Conservation (phyloP, 2,329 filamentous ascomycete species). For the Anthostomella pinea region DNA sequence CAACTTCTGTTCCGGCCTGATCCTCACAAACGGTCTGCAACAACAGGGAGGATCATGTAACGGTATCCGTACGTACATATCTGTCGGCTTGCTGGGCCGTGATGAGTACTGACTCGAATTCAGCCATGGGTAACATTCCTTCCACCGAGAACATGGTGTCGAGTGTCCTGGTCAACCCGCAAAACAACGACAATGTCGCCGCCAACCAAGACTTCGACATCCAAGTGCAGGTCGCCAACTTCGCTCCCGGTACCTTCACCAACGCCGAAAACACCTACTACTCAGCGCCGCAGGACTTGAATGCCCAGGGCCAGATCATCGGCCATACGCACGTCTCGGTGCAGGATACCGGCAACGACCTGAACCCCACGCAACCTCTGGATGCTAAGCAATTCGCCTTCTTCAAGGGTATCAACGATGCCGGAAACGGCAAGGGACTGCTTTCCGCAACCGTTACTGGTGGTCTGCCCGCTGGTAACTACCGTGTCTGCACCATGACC, state of each 20-base stretch:
- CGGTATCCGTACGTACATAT: slow-evolving; percentile 50
- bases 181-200: slow-evolving; percentile 47
- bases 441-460: slow-evolving; percentile 52
- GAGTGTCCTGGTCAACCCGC: slow-evolving; percentile 50
- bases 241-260: slow-evolving; percentile 58
- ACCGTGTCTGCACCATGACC: slow-evolving; percentile 64
- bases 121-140: slow-evolving; percentile 61
- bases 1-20: slow-evolving; percentile 57
- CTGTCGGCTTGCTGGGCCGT: not conserved
- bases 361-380: slow-evolving; percentile 51
- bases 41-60: slow-evolving; percentile 60
- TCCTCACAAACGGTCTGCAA: slow-evolving; percentile 60
- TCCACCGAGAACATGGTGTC: slow-evolving; percentile 55
- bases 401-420: slow-evolving; percentile 67
- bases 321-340: slow-evolving; percentile 60
- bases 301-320: slow-evolving; percentile 47
- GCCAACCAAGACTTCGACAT: slow-evolving; percentile 52
- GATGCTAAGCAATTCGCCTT: slow-evolving; percentile 55
- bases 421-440: slow-evolving; percentile 53
- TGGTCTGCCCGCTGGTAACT: slow-evolving; percentile 60
- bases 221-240: slow-evolving; percentile 50
- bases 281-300: slow-evolving; percentile 54
- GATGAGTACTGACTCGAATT: slow-evolving; percentile 20
- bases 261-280: slow-evolving; percentile 61
- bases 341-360: slow-evolving; percentile 50